A percentile compares a stretch with the other conserved stretches of the same genome.
phyloP scores from a whole-genome alignment of 805 yeast species.

The Teunomyces gatunensis region DNA sequence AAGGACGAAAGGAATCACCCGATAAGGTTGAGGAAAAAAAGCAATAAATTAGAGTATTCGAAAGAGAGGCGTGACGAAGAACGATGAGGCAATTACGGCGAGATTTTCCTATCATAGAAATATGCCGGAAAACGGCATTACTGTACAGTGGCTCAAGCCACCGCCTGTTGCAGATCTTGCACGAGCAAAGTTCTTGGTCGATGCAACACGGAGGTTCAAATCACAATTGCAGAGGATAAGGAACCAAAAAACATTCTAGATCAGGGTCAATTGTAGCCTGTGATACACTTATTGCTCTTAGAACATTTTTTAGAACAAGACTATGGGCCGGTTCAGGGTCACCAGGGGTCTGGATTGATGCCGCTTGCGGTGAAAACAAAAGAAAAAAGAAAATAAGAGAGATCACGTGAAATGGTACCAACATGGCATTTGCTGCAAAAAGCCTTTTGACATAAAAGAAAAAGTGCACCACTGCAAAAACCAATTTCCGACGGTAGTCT shows the following conservation, averaged over 20 bases:
- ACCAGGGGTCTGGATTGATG: neutral
- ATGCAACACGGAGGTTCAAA: too few species aligned
- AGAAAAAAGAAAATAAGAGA: neutral
- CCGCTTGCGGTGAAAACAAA: neutral
- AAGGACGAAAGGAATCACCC: neutral
- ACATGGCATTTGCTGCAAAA: slow-evolving; percentile 3
- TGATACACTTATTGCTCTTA: too few species aligned
- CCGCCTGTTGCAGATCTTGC: neutral
- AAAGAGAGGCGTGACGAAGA: neutral
- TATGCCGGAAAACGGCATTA: neutral
- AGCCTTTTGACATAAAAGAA: neutral
- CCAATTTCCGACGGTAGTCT: neutral
- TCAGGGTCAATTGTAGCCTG: too few species aligned
- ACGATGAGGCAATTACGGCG: neutral
- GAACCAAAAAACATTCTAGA: too few species aligned
- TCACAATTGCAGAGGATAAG: too few species aligned
- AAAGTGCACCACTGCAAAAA: neutral
- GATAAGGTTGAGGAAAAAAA: neutral
- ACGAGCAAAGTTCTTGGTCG: neutral
- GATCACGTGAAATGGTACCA: slow-evolving; percentile 3
- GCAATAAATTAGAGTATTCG: neutral
- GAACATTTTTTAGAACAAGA: neutral
- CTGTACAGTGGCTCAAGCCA: slow-evolving; percentile 8
- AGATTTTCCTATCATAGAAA: neutral
- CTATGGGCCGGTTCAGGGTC: neutral